Conservation (phyloP, 495 filamentous ascomycete species). For the Xylaria scruposa region DNA sequence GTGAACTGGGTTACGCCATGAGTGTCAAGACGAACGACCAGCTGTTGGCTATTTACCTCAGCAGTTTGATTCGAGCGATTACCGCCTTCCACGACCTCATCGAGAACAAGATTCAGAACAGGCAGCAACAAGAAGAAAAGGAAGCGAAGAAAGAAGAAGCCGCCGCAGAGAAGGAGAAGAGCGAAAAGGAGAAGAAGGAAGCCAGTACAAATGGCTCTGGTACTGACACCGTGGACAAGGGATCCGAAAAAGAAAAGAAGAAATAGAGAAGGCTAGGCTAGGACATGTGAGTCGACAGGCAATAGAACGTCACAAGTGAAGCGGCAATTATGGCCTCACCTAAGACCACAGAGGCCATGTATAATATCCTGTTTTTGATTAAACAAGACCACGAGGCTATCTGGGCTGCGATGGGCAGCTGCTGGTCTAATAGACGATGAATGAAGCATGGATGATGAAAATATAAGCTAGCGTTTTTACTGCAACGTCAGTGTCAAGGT, state of each 20-base stretch:
- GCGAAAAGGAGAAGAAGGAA: conserved; percentile 68
- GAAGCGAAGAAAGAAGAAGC: conserved; percentile 81
- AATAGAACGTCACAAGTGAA: conserved; percentile 15
- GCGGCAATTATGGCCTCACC: conserved; percentile 13
- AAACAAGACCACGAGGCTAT: neutral
- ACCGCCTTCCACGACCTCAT: conserved; percentile 99
- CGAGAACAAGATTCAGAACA: conserved; percentile 99
- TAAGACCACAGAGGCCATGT: conserved; percentile 29
- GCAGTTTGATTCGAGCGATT: conserved; percentile 94
- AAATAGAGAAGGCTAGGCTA: conserved; percentile 43
- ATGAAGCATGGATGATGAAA: conserved; percentile 22
- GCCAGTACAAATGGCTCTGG: conserved; percentile 60
- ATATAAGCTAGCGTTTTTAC: neutral
- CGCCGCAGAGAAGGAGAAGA: conserved; percentile 49
- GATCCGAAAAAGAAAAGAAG: conserved; percentile 69
- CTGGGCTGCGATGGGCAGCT: neutral
- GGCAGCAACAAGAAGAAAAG: conserved; percentile 95
- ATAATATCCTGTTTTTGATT: conserved; percentile 33
- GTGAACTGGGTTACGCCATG: conserved; percentile 91
- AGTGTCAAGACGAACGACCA: conserved; percentile 99
- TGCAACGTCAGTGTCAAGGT: neutral
- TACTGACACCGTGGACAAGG: conserved; percentile 73
- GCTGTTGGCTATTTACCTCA: conserved; percentile 96
- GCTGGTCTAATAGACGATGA: conserved; percentile 20
- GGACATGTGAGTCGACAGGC: conserved; percentile 19